Evolutionary conservation across 73 alveolate species (phyloP).

Genomic region (Uronychia setigera): DNA sequence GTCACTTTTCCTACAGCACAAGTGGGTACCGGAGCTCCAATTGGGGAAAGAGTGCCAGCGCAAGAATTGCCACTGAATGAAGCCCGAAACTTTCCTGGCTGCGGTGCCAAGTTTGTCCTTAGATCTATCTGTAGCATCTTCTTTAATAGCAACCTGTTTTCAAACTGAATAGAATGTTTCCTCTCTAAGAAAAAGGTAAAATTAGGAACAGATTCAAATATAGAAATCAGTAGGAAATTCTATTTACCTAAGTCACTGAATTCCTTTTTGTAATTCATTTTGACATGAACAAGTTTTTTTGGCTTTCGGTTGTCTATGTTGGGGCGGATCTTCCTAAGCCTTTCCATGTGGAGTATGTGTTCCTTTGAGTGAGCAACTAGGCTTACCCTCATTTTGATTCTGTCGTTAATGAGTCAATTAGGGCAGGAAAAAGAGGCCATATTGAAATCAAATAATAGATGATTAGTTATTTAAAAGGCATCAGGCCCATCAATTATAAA

Average conservation of each 20-base stretch:
- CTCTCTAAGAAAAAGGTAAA: neutral
- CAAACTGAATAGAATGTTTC: neutral
- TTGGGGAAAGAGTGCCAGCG: neutral
- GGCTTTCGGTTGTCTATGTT: neutral
- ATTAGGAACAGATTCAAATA: neutral
- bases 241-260: neutral
- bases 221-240: neutral
- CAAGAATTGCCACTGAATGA: neutral
- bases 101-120: neutral
- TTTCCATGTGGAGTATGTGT: neutral
- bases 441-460: neutral
- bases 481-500: too few relatives aligned
- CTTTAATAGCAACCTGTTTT: neutral
- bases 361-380: neutral
- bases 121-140: neutral
- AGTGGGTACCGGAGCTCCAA: neutral
- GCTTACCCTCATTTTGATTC: neutral
- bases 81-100: neutral
- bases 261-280: neutral
- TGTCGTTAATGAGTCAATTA: neutral
- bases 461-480: neutral
- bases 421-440: slow-evolving; percentile 1
- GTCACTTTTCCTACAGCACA: neutral
- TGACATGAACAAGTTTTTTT: neutral
- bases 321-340: neutral